phyloP scores from a whole-genome alignment of 441 rosid genomes.

The Pelargonium australe region DNA sequence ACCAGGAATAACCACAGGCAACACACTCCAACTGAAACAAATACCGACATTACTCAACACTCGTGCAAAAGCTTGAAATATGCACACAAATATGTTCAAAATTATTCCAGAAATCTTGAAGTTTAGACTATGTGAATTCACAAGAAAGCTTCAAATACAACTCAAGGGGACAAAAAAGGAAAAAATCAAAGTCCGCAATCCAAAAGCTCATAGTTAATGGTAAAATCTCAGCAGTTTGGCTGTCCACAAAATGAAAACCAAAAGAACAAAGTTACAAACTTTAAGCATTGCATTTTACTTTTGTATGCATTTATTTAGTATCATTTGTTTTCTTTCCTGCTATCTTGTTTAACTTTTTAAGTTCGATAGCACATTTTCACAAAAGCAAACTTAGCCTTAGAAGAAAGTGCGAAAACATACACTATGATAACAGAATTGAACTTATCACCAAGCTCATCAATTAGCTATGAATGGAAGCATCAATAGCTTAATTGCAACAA shows the following conservation, averaged over 20 bases:
- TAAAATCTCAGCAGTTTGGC: no score
- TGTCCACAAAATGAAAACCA: no score
- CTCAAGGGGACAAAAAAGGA: no score
- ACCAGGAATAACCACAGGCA: constrained; percentile 87
- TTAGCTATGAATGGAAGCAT: neutral
- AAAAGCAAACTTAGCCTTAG: neutral
- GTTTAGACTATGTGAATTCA: no score
- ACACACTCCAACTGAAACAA: constrained; percentile 73
- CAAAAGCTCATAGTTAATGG: no score
- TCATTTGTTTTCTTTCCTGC: neutral
- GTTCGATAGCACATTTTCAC: neutral
- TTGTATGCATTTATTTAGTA: neutral
- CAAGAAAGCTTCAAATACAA: no score
- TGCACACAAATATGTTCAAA: neutral
- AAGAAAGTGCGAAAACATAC: neutral
- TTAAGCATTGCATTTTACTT: neutral
- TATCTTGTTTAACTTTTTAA: neutral
- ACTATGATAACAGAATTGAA: neutral
- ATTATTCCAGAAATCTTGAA: no score
- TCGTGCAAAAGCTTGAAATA: neutral
- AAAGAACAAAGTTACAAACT: neutral
- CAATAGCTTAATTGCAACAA: neutral
- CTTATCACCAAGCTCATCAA: neutral
- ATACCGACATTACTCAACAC: neutral
- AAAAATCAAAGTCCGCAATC: no score